Base-by-base conservation (phyloP, 306 rosid genomes). In the Vachellia pachyceras region DNA sequence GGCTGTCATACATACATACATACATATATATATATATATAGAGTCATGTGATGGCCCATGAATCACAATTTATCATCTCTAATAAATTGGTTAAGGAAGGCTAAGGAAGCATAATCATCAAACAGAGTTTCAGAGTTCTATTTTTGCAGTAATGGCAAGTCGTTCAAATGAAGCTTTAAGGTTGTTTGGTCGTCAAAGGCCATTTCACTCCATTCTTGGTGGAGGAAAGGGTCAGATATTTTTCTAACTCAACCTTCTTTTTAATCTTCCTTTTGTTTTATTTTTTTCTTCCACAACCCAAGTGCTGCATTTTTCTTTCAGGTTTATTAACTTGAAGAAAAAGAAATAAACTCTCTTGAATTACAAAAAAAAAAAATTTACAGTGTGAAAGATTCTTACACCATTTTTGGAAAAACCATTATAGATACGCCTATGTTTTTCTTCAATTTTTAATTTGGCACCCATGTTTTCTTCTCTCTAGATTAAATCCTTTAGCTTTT, bases 211-310 rank as follows among this genome's bases (percentile, higher is more conserved):
- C 22, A 65, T 73, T 67, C 77, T 90, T 22, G 94, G 93, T 5
- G 89, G 84, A 72, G 90, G 92, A 78, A 87, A 83, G 69, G 46
- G 97, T 90, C 50, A 83, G 82, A 49, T 66, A 6, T 58, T 66
- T 36, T 68, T 17, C 4, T 0, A 40, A 77, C 0, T 65, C 66
- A 49, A 44, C 10, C 46, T 69, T 40, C 9, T 73, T 52, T n/a
- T 18, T 52, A 18, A 0, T 8, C 8, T 22, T 20, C 9, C 45
- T 37, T 15, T 17, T 29, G 40, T 12, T 61, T 61, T 60, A 12
- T 60, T 25, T 60, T 60, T 29, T 60, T 60, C 37, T 3, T 7
- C 39, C 17, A 23, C 37, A 60, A 60, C 25, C 66, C 7, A 60
- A 25, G 3, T 54, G 60, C 12, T 42, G 10, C 10, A 54, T 54